Conservation (phyloP, 768 basidiomycete genomes). For the Lanmaoa rubissima region DNA sequence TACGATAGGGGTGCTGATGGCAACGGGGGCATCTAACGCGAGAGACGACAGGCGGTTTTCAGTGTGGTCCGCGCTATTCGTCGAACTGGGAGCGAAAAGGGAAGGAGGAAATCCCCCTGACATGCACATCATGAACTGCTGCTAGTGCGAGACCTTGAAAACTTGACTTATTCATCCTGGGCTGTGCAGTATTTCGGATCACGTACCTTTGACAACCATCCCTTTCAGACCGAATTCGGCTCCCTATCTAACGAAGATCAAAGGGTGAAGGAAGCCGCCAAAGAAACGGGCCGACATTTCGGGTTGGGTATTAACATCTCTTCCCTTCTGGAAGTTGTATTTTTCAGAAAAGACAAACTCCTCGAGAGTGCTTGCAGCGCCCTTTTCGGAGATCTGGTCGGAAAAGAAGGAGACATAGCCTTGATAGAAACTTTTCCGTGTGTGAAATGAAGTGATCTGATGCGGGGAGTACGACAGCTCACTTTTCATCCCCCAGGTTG, state of each 20-base stretch:
- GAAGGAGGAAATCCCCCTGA: conserved; percentile 33
- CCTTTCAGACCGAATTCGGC: conserved; percentile 63
- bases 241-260: conserved; percentile 64
- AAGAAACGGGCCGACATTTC: conserved; percentile 52
- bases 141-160: conserved; percentile 25
- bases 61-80: neutral
- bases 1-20: neutral
- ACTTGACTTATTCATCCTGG: neutral
- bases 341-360: conserved; percentile 32
- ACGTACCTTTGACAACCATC: conserved; percentile 57
- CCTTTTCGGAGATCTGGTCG: conserved; percentile 15
- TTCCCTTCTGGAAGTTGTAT: conserved; percentile 23
- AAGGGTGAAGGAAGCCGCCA: conserved; percentile 53
- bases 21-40: neutral
- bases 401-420: conserved; percentile 29
- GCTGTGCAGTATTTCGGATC: too few relatives aligned
- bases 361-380: conserved; percentile 19
- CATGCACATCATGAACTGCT: conserved; percentile 30
- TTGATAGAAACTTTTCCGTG: conserved; percentile 21
- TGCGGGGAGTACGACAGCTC: neutral
- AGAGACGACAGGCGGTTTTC: conserved; percentile 5
- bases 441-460: neutral
- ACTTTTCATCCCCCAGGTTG: conserved; percentile 29
- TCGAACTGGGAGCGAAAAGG: conserved; percentile 4
- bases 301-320: conserved; percentile 32